Evolutionary conservation across 148 eudicot species (phyloP).

Genomic region (Chenopodium formosanum): DNA sequence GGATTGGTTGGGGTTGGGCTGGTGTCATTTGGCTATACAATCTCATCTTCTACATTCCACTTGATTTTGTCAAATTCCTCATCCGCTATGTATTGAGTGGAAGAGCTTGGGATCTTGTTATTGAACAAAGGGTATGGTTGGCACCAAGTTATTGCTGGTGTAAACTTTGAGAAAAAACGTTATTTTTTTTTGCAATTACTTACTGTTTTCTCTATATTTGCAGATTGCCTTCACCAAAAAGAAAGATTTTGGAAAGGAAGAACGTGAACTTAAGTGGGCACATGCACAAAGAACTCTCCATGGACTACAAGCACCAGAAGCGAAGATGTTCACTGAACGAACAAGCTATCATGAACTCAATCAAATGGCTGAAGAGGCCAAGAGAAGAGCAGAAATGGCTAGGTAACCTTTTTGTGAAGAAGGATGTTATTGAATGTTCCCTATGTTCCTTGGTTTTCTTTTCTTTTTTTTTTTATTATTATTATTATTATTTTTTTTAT

Average conservation of each 20-base stretch:
- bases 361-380: constrained; percentile 96
- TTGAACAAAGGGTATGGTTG: constrained; percentile 80
- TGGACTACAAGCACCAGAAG: constrained; percentile 77
- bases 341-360: constrained; percentile 67
- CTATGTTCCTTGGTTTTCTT: too few species aligned
- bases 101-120: constrained; percentile 96
- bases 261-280: constrained; percentile 90
- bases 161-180: neutral
- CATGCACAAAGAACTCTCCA: constrained; percentile 95
- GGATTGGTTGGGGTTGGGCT: constrained; percentile 99
- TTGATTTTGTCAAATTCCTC: constrained; percentile 80
- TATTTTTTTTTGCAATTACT: neutral
- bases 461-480: too few species aligned
- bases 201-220: constrained; percentile 8
- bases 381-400: constrained; percentile 90
- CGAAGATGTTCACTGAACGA: constrained; percentile 59
- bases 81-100: constrained; percentile 88
- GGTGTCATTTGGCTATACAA: constrained; percentile 97
- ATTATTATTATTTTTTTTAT: too few species aligned
- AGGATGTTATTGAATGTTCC: neutral
- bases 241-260: constrained; percentile 93
- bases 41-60: constrained; percentile 72
- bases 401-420: constrained; percentile 37
- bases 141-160: neutral
- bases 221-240: constrained; percentile 92